Evolutionary conservation across 2,329 filamentous ascomycete genomes (phyloP), one percentile per base, ranked within the genome.

Genomic region (Cladorrhinum sp.): DNA sequence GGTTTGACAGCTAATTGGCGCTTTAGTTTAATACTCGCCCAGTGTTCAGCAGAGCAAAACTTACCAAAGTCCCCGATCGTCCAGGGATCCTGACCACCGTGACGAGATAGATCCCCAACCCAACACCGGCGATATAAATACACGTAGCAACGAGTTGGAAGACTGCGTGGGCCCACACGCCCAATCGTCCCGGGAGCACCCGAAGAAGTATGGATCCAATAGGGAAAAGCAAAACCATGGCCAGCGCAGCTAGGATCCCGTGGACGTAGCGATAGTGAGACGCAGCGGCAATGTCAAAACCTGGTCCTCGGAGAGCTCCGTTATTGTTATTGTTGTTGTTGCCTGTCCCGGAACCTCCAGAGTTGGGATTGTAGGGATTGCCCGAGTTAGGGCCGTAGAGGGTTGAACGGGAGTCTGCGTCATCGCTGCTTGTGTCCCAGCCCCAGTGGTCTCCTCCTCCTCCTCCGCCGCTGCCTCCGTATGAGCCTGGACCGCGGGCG

Each of bases 171-270:
- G 72, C 55, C 66, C 73, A 68, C 60, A 78, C 69, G 2, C 73
- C 68, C n/a, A 73, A 64, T 5, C 72, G 69, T 3, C 76, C 73
- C 0, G 74, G 73, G 0, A 77, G 28, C 1, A 76, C 52, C 9
- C 79, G 75, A 67, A 81, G 70, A 23, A 78, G 42, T 50, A 80
- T 73, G 1, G 77, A 72, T 52, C 79, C 79, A 18, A 77, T 55
- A 1, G 79, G 79, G 65, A 81, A 80, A 18, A 81, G 64, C 20
- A 75, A 65, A 10, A 75, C 76, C 59, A 81, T 76, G 24, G 76
- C 74, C 5, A 78, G 18, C 8, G 73, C 67, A 6, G 75, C 76
- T 3, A 81, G 64, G 28, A 76, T 71, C 14, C 78, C 78, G 70
- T 81, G 79, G 26, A 74, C 65, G 3, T 66, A 72, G 24, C 77